Conservation (phyloP, 2,329 filamentous ascomycete species). For the Calonectria leucothoes region DNA sequence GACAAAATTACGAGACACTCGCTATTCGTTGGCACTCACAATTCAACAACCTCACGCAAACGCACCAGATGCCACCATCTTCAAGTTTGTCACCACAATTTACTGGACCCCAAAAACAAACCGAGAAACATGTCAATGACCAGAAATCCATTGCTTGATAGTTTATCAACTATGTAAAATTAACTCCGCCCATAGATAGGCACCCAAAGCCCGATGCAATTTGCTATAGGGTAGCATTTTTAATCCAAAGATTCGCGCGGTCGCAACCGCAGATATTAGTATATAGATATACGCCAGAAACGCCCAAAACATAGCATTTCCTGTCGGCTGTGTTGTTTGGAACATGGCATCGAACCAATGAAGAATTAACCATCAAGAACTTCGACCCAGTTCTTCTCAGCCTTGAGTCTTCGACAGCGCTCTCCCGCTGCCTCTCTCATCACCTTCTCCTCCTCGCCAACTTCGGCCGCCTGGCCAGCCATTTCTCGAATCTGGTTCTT, state of each 20-base stretch:
- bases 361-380: conserved; percentile 41
- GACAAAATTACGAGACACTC: too few relatives aligned
- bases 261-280: background rate
- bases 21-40: background rate
- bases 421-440: conserved; percentile 63
- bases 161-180: background rate
- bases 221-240: background rate
- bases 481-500: conserved; percentile 67
- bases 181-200: background rate
- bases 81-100: background rate
- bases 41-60: background rate
- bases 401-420: conserved; percentile 60
- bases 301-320: background rate
- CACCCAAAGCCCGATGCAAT: background rate
- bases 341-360: too few relatives aligned
- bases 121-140: background rate
- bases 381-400: conserved; percentile 62
- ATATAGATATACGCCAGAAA: background rate
- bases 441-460: conserved; percentile 63
- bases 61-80: background rate
- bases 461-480: conserved; percentile 62
- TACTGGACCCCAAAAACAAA: background rate
- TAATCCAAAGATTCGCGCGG: background rate
- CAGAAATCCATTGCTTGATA: background rate
- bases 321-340: background rate